Evolutionary conservation across 164 flowering plant genomes (phyloP), one percentile per base, ranked within the genome.

Genomic region (Litsea cubeba): DNA sequence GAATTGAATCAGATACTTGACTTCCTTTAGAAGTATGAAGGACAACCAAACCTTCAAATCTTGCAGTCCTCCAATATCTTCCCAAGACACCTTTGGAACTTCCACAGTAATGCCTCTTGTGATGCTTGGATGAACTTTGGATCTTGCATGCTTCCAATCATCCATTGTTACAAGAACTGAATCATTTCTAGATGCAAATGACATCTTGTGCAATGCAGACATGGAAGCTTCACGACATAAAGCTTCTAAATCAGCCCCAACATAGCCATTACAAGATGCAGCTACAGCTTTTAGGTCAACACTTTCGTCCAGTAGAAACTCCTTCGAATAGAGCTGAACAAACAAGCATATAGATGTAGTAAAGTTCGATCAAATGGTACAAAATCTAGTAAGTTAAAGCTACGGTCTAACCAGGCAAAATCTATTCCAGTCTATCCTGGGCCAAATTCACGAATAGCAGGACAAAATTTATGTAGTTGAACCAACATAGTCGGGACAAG

Each of bases 221-320:
- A 83, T 66, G 50, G 85, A 71, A 75, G 98, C 97, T 74, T 94
- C 98, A 65, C 87, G 87, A 75, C 97, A 94, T 70, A 96, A 82
- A 71, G 97, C 91, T 83, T 96, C 97, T 76, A 96, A 82, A 87
- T 96, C 99, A 80, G 97, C 97, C 71, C 99, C 99, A 68, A 92
- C 97, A 83, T 83, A 96, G 70, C 99, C 98, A 84, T 91, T 91
- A 81, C 97, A 96, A 75, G 90, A 84, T 79, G 92, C 84, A 80
- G 98, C 98, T 80, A 94, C 78, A 63, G 87, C 88, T 83, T 73
- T 80, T 65, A 96, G 76, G 79, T 91, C 82, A 63, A 93, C 92
- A 82, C 26, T 58, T 12, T 86, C 74, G 73, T 88, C 91, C 85
- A 94, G 74, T 12, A 73, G 85, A 77, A 93, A 81, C 83, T 87